Conservation (phyloP, 2,329 filamentous ascomycete species). For the Aspergillus luchuensis region DNA sequence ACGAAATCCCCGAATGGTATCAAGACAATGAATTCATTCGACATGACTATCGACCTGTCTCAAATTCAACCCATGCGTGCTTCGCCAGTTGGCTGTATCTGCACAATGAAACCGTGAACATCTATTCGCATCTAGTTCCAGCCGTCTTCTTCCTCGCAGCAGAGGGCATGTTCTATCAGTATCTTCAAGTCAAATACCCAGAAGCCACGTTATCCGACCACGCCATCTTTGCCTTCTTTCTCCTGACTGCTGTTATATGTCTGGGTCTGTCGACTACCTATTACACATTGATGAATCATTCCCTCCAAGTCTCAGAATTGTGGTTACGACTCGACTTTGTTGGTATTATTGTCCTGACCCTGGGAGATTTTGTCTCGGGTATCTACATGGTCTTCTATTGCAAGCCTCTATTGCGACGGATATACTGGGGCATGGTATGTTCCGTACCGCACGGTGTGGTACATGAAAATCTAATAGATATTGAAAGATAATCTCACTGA, state of each 20-base stretch:
- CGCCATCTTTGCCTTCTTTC: slow-evolving; percentile 24
- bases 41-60: slow-evolving; percentile 30
- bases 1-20: slow-evolving; percentile 13
- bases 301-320: slow-evolving; percentile 25
- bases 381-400: slow-evolving; percentile 17
- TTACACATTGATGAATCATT: slow-evolving; percentile 36
- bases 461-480: neutral
- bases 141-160: slow-evolving; percentile 22
- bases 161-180: slow-evolving; percentile 20
- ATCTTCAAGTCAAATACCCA: slow-evolving; percentile 16
- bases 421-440: slow-evolving; percentile 16
- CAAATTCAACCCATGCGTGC: slow-evolving; percentile 22
- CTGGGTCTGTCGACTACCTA: slow-evolving; percentile 12
- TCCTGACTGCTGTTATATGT: slow-evolving; percentile 11
- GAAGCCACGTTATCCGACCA: slow-evolving; percentile 17
- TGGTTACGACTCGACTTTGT: slow-evolving; percentile 27
- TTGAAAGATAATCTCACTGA: slow-evolving; percentile 11
- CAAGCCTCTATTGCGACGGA: slow-evolving; percentile 7
- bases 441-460: neutral
- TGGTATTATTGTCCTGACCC: slow-evolving; percentile 22
- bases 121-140: slow-evolving; percentile 30
- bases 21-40: slow-evolving; percentile 29
- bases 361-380: slow-evolving; percentile 14
- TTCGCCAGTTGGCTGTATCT: slow-evolving; percentile 23
- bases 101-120: slow-evolving; percentile 26